Percentiles rank a stretch among this genome's conserved stretches.
These are phyloP conservation scores for Cystobasidium ongulense DNA, from an alignment of 768 basidiomycete genomes.

Conservation along the genomic window DNA sequence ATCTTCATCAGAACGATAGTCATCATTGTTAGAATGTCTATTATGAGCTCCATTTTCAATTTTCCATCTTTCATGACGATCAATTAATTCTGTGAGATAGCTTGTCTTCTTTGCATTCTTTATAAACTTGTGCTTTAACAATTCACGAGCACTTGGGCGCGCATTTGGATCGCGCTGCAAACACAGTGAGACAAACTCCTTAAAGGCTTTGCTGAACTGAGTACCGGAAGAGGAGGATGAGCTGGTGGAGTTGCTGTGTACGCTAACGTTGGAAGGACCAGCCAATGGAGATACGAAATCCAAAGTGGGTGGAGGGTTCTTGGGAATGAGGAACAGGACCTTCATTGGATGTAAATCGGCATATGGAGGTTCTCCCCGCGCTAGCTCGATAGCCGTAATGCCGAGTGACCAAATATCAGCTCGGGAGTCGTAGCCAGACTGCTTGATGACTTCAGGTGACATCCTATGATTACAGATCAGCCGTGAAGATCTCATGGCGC, in stretches of 20 bases:
- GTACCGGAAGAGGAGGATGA: constrained; percentile 44
- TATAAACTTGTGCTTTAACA: constrained; percentile 93
- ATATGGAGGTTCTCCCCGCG: constrained; percentile 95
- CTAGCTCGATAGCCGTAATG: constrained; percentile 93
- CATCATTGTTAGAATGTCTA: constrained; percentile 11
- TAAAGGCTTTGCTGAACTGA: constrained; percentile 83
- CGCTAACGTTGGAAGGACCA: background rate
- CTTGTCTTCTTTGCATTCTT: constrained; percentile 87
- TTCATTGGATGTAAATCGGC: constrained; percentile 99
- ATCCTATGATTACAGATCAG: constrained; percentile 54
- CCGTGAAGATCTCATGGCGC: too few species aligned
- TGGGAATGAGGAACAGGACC: constrained; percentile 94
- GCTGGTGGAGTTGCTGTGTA: background rate
- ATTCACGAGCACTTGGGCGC: constrained; percentile 89
- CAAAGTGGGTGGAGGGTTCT: constrained; percentile 85
- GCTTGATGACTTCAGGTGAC: constrained; percentile 99
- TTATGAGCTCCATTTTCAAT: constrained; percentile 61
- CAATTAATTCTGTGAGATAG: constrained; percentile 91
- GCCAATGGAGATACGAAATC: constrained; percentile 48
- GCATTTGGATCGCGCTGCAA: constrained; percentile 79
- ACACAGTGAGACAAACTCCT: constrained; percentile 87
- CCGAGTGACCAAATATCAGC: constrained; percentile 99
- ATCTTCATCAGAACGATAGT: constrained; percentile 31
- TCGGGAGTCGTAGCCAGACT: constrained; percentile 97
- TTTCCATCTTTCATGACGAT: constrained; percentile 86